Conservation (phyloP, 2,329 filamentous ascomycete genomes). For the Colletotrichum sp. region DNA sequence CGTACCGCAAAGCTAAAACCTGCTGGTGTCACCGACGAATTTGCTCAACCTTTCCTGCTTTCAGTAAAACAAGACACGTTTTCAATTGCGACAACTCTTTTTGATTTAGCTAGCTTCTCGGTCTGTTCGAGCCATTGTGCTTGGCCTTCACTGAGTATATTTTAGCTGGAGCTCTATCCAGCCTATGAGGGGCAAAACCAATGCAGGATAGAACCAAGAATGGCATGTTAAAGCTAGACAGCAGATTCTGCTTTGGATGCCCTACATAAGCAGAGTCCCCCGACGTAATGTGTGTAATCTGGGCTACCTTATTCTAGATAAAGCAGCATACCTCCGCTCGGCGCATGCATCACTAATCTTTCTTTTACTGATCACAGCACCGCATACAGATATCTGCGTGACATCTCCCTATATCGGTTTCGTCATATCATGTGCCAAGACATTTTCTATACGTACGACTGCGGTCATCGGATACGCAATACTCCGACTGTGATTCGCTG, state of each 20-base stretch:
- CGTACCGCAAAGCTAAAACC: neutral
- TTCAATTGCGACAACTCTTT: neutral
- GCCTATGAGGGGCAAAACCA: neutral
- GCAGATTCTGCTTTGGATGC: accelerated
- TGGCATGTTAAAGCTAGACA: neutral
- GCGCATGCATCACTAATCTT: neutral
- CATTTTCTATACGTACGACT: neutral
- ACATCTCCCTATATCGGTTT: neutral
- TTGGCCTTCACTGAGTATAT: neutral
- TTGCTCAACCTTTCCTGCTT: neutral
- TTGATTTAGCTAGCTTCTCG: neutral
- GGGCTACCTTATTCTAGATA: neutral
- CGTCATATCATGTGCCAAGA: neutral
- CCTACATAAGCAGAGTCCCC: neutral
- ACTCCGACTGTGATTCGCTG: neutral
- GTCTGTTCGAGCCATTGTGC: neutral
- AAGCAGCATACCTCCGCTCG: neutral
- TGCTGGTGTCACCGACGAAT: neutral
- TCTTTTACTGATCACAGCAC: neutral
- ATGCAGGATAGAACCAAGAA: neutral
- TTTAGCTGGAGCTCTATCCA: neutral
- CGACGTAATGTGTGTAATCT: neutral
- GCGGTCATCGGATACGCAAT: neutral
- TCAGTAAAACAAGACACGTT: neutral
- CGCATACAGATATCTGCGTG: neutral